Evolutionary conservation across 257 asterid species (phyloP).

Genomic region (Scutellaria baicalensis): DNA sequence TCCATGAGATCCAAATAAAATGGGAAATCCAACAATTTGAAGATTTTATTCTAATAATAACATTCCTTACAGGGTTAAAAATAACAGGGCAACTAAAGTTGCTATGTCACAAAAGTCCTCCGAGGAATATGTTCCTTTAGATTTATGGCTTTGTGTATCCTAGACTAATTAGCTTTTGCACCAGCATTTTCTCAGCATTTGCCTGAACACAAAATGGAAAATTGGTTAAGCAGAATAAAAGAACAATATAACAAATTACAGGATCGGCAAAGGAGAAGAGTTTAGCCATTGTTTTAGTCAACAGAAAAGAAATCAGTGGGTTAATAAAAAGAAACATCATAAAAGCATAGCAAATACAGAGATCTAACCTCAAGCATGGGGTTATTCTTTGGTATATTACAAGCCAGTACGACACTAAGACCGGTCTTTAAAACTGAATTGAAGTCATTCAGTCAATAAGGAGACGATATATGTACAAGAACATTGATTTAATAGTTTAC

Average conservation of each 20-base stretch:
- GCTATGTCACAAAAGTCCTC: background rate
- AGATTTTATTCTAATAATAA: background rate
- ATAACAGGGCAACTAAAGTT: background rate
- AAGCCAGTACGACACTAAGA: conserved; percentile 67
- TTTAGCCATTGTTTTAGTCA: background rate
- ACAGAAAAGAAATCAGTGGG: background rate
- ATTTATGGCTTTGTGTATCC: conserved; percentile 48
- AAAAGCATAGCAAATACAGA: no score
- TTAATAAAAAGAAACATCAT: background rate
- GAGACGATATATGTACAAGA: background rate
- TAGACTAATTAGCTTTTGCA: conserved; percentile 62
- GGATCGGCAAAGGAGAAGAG: background rate
- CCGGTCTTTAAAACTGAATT: conserved; percentile 76
- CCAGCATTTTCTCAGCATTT: conserved; percentile 72
- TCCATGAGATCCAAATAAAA: background rate
- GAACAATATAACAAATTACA: background rate
- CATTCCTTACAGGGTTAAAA: background rate
- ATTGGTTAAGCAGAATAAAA: background rate
- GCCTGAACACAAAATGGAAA: conserved; percentile 41
- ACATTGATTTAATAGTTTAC: conserved; percentile 29
- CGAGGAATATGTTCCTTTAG: conserved; percentile 17
- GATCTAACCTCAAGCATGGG: conserved; percentile 83
- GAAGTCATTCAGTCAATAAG: conserved; percentile 18
- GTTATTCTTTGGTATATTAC: conserved; percentile 75
- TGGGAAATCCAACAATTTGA: background rate